Evolutionary conservation across 306 rosid species (phyloP).

Genomic region (Mucuna pruriens): DNA sequence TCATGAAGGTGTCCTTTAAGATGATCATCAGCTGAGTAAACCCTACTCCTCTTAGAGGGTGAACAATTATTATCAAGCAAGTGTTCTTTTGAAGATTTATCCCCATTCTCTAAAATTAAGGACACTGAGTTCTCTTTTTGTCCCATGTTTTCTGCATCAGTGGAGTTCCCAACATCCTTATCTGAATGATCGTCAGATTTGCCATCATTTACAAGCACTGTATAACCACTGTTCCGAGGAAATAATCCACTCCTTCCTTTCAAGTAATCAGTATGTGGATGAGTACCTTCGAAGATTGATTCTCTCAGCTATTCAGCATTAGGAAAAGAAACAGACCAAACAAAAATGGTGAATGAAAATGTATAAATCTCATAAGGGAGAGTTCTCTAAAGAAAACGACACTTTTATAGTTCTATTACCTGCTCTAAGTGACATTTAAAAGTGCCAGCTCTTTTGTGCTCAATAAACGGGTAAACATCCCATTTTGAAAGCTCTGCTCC

Average conservation of each 20-base stretch:
- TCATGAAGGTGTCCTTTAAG: conserved; percentile 29
- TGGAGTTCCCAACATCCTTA: conserved; percentile 37
- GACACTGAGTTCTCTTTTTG: conserved; percentile 40
- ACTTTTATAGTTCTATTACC: conserved; percentile 56
- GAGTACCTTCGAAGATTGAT: conserved; percentile 63
- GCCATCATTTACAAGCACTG: conserved; percentile 28
- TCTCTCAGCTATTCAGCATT: conserved; percentile 65
- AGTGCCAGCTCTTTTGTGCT: conserved; percentile 57
- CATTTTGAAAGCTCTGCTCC: conserved; percentile 53
- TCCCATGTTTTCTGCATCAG: conserved; percentile 39
- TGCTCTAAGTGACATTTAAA: conserved; percentile 59
- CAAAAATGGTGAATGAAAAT: conserved; percentile 30
- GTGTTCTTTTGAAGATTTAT: conserved; percentile 29
- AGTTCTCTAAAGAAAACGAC: conserved; percentile 19
- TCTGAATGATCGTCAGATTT: conserved; percentile 25
- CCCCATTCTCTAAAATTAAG: conserved; percentile 36
- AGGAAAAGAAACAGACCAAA: conserved; percentile 28
- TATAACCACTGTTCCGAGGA: conserved; percentile 26
- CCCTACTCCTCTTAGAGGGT: conserved; percentile 51
- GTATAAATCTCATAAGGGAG: background rate
- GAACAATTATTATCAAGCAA: conserved; percentile 29
- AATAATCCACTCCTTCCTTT: conserved; percentile 60
- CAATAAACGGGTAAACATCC: conserved; percentile 54
- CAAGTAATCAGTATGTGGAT: conserved; percentile 58
- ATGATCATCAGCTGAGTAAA: conserved; percentile 35